These are phyloP conservation scores for Aspergillus persii DNA, from an alignment of 2,329 filamentous ascomycete genomes.

Conservation along the genomic window DNA sequence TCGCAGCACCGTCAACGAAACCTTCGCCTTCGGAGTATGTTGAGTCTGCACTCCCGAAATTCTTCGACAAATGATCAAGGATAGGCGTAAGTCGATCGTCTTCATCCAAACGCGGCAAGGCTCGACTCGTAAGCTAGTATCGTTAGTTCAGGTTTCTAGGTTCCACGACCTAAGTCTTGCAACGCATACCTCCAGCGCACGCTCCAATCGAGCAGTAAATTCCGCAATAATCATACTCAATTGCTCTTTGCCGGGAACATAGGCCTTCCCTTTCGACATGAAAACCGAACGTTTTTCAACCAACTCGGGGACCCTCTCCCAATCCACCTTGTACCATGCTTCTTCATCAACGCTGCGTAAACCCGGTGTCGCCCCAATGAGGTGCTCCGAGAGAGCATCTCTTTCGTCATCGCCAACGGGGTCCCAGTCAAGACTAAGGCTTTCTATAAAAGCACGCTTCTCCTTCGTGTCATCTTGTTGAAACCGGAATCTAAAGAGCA, in stretches of 20 bases:
- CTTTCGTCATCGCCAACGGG: constrained; percentile 76
- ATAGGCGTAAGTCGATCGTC: constrained; percentile 84
- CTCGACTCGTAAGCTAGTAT: constrained; percentile 75
- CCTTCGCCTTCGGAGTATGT: constrained; percentile 68
- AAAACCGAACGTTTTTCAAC: constrained; percentile 78
- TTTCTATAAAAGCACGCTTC: constrained; percentile 70
- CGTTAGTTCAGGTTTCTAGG: constrained; percentile 19
- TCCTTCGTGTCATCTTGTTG: constrained; percentile 73
- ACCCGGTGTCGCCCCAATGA: constrained; percentile 57
- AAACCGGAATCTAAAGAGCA: constrained; percentile 82
- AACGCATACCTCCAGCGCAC: constrained; percentile 69
- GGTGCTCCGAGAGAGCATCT: constrained; percentile 60
- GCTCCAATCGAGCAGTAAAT: constrained; percentile 76
- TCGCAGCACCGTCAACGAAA: constrained; percentile 66
- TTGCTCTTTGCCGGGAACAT: constrained; percentile 84
- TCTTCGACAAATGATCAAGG: constrained; percentile 82
- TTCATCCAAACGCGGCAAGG: constrained; percentile 88
- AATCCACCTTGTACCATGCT: constrained; percentile 94
- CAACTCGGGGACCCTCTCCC: constrained; percentile 87
- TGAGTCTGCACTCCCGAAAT: constrained; percentile 88
- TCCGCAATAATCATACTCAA: constrained; percentile 85
- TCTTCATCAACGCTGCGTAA: constrained; percentile 66
- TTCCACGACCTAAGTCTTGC: constrained; percentile 2
- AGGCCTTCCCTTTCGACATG: constrained; percentile 78
- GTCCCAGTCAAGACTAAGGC: constrained; percentile 80